Evolutionary conservation across 768 basidiomycete species (phyloP).

Genomic region (Piloderma croceum): DNA sequence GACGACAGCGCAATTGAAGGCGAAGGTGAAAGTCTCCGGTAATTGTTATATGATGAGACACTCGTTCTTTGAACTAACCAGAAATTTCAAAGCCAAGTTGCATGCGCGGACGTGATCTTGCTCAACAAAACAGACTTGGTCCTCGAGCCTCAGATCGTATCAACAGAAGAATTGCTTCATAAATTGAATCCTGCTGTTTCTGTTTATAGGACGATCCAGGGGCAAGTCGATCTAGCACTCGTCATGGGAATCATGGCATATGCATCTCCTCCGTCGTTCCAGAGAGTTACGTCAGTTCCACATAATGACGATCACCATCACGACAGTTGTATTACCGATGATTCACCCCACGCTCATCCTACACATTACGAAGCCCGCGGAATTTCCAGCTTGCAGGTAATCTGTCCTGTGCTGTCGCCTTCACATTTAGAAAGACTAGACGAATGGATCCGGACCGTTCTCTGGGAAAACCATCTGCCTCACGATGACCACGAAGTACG

Average conservation of each 20-base stretch:
- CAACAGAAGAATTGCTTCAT: conserved; percentile 59
- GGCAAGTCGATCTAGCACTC: conserved; percentile 63
- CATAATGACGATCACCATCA: conserved; percentile 30
- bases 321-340: conserved; percentile 27
- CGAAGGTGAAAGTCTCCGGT: conserved; percentile 79
- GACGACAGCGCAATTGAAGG: conserved; percentile 64
- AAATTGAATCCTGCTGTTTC: conserved; percentile 76
- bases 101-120: conserved; percentile 84
- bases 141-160: conserved; percentile 34
- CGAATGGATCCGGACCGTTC: conserved; percentile 69
- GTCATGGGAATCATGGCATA: conserved; percentile 85
- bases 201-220: conserved; percentile 65
- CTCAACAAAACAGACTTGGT: conserved; percentile 89
- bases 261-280: conserved; percentile 41
- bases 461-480: conserved; percentile 73
- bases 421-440: conserved; percentile 54
- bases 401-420: conserved; percentile 53
- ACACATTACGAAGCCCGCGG: conserved; percentile 69
- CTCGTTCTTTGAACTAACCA: neutral
- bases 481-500: conserved; percentile 11
- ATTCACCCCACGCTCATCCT: conserved; percentile 22
- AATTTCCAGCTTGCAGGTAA: conserved; percentile 76
- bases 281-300: conserved; percentile 1
- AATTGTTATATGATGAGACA: conserved; percentile 12
- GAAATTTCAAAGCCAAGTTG: conserved; percentile 72